Evolutionary conservation across 352 stramenopile species (phyloP).

Genomic region (Pythium sp.): DNA sequence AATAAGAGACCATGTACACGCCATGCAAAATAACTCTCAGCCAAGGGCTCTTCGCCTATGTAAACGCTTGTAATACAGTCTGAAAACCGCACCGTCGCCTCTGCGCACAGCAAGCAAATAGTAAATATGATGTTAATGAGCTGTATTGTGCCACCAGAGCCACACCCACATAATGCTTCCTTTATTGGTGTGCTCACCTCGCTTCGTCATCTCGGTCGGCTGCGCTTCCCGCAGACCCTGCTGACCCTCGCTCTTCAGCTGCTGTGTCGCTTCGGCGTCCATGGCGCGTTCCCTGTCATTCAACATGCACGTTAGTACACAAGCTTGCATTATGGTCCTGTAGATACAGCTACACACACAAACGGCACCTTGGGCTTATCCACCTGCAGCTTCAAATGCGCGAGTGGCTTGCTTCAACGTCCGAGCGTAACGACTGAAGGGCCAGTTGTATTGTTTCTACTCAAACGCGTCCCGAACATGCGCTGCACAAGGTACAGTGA

Average conservation of each 20-base stretch:
- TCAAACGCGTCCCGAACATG: too few species aligned
- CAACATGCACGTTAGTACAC: not conserved
- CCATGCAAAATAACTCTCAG: too few species aligned
- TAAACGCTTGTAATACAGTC: not conserved
- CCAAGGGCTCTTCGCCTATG: too few species aligned
- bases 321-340: not conserved
- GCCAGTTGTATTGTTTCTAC: too few species aligned
- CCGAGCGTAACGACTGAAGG: not conserved
- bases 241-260: not conserved
- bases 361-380: too few species aligned
- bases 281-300: not conserved
- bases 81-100: conserved; percentile 5
- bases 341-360: not conserved
- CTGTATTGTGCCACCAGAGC: not conserved
- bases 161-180: not conserved
- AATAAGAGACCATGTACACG: too few species aligned
- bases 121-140: not conserved
- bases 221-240: not conserved
- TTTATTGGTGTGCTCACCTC: conserved; percentile 1
- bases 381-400: not conserved
- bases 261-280: not conserved
- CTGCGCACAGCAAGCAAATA: not conserved
- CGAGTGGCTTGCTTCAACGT: not conserved
- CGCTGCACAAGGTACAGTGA: too few species aligned
- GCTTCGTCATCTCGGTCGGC: not conserved